phyloP scores from a whole-genome alignment of 148 eudicot species.

The Vaccinium corymbosum region DNA sequence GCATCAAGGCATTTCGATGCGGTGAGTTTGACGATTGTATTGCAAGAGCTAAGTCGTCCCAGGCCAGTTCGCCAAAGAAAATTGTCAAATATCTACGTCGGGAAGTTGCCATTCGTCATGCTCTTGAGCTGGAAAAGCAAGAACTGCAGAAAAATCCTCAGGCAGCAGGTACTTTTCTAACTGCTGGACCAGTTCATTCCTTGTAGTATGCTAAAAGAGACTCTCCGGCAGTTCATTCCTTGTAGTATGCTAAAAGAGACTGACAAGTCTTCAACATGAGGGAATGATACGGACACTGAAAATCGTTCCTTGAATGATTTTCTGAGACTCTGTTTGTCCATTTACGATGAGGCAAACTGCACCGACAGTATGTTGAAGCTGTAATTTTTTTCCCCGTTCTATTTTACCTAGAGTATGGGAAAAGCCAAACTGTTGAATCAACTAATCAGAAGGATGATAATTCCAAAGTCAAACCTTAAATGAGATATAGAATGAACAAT shows the following conservation, averaged over 20 bases:
- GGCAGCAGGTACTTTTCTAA: constrained; percentile 25
- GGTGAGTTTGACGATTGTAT: constrained; percentile 30
- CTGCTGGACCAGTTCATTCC: neutral
- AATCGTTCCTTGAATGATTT: neutral
- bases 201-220: constrained; percentile 2
- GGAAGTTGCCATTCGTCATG: constrained; percentile 26
- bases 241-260: neutral
- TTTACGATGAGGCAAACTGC: neutral
- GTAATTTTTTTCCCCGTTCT: neutral
- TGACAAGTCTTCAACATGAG: neutral
- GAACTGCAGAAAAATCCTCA: constrained; percentile 20
- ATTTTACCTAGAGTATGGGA: neutral
- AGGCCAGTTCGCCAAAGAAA: neutral
- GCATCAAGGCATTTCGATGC: constrained; percentile 31
- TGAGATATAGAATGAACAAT: neutral
- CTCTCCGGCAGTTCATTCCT: no score
- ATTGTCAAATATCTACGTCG: constrained; percentile 14
- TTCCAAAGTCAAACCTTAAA: neutral
- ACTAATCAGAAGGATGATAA: neutral
- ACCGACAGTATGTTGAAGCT: neutral
- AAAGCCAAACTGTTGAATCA: neutral
- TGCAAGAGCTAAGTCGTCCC: constrained; percentile 17
- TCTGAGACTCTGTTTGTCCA: neutral
- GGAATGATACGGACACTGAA: neutral
- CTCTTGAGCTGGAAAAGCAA: constrained; percentile 30